phyloP scores from a whole-genome alignment of 345 rosid genomes.

The Aquilaria malaccensis region DNA sequence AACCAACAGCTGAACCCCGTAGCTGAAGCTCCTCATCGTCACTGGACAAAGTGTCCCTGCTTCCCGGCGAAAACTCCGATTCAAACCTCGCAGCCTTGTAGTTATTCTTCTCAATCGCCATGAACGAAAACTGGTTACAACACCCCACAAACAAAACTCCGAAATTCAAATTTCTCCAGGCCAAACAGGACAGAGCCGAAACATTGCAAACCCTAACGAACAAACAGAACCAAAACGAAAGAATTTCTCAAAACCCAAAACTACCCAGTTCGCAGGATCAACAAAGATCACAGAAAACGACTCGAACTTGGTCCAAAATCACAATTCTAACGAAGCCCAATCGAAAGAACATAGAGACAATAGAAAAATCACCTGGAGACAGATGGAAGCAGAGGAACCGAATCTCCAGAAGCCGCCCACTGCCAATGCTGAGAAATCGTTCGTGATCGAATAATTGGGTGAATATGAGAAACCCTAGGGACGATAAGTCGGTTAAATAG shows the following conservation, averaged over 20 bases:
- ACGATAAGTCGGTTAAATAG: slow-evolving; percentile 14
- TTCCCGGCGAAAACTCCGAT: slow-evolving; percentile 72
- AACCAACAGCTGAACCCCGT: slow-evolving; percentile 42
- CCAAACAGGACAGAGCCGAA: not conserved
- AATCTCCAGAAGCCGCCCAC: not conserved
- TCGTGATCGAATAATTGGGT: slow-evolving; percentile 8
- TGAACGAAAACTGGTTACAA: slow-evolving; percentile 11
- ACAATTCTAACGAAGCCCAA: not conserved
- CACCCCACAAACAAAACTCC: slow-evolving; percentile 8
- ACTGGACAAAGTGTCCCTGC: slow-evolving; percentile 58
- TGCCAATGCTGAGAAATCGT: slow-evolving; percentile 18
- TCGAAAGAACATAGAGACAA: not conserved
- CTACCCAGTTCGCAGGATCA: not conserved
- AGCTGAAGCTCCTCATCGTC: slow-evolving; percentile 70
- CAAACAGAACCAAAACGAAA: slow-evolving; percentile 14
- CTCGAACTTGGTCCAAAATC: not conserved
- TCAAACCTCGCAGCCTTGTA: slow-evolving; percentile 74
- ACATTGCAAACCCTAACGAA: slow-evolving; percentile 32
- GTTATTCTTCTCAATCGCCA: slow-evolving; percentile 98
- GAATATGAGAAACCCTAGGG: slow-evolving; percentile 58
- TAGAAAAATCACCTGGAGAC: slow-evolving; percentile 1
- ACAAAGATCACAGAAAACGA: slow-evolving; percentile 1
- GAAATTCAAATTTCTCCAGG: slow-evolving; percentile 4
- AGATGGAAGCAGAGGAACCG: slow-evolving; percentile 12
- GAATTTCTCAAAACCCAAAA: slow-evolving; percentile 16